Evolutionary conservation across 1,139 yeast genomes (phyloP).

Genomic region (Yamadazyma conglobata): DNA sequence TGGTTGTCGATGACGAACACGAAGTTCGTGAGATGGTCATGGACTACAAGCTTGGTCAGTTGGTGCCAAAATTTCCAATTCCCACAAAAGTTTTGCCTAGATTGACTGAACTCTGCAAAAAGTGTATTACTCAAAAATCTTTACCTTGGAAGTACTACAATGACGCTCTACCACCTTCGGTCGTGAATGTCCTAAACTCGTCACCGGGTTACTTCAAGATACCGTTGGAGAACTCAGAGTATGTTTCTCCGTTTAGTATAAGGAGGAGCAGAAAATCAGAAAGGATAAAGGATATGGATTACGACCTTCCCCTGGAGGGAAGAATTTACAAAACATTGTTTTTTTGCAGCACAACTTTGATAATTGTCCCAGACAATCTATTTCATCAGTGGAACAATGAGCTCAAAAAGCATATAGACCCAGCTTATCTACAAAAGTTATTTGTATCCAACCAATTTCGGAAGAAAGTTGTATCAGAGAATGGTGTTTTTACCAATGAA

Average conservation of each 20-base stretch:
- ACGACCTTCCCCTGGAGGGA: slow-evolving; percentile 19
- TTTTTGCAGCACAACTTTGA: slow-evolving; percentile 52
- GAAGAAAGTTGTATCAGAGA: slow-evolving; percentile 12
- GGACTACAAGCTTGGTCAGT: slow-evolving; percentile 2
- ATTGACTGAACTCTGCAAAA: slow-evolving; percentile 41
- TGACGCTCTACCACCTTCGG: slow-evolving; percentile 41
- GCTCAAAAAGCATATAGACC: slow-evolving; percentile 49
- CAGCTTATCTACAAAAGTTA: slow-evolving; percentile 31
- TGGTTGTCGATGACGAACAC: slow-evolving; percentile 17
- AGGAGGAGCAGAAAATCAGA: slow-evolving; percentile 18
- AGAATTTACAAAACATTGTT: slow-evolving; percentile 24
- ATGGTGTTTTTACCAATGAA: slow-evolving; percentile 18
- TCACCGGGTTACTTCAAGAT: slow-evolving; percentile 46
- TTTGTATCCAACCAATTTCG: slow-evolving; percentile 34
- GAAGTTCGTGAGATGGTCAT: slow-evolving; percentile 9
- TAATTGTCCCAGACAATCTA: slow-evolving; percentile 64
- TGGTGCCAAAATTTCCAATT: slow-evolving; percentile 4
- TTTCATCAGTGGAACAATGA: slow-evolving; percentile 66
- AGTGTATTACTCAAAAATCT: slow-evolving; percentile 41
- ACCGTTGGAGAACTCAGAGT: slow-evolving; percentile 21
- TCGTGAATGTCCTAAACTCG: slow-evolving; percentile 29
- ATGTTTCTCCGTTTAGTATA: slow-evolving; percentile 19
- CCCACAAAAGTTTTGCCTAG: slow-evolving; percentile 6
- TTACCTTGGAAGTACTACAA: slow-evolving; percentile 55
- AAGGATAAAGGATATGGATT: slow-evolving; percentile 12